Evolutionary conservation across 345 rosid genomes (phyloP), one percentile per base, ranked within the genome.

Genomic region (Moricandia arvensis): DNA sequence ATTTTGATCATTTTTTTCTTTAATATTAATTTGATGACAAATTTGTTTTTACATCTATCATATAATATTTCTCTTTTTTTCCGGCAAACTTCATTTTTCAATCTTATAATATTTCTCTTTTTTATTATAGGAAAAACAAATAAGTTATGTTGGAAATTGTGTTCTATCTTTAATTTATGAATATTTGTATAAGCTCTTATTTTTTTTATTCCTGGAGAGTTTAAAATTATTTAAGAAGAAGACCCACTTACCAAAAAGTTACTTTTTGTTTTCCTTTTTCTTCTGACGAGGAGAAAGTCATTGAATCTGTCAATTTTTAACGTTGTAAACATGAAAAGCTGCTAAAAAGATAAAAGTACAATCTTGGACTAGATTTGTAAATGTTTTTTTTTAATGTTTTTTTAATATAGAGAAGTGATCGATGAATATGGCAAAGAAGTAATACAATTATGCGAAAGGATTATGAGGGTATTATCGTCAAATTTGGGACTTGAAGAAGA

Each of bases 361-460:
- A 59, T 45, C 35, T 59, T 45, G 41, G 43, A 16, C 29, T 2
- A 62, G 31, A 54, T 37, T 27, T 10, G 47, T 12, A 65, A 3
- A 5, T 6, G 27, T 9, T 12, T 61, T 45, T 7, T 13, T 29
- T 1, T 29, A n/a, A 12, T 59, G 6, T 51, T 6, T 34, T 45
- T 15, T 76, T 16, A 0, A 66, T 0, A 63, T 37, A 94, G 98
- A 86, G 87, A 84, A 76, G 86, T 85, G 79, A 83, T 85, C 8
- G 94, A 87, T 43, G 97, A 88, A 66, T 95, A 90, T 53, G 89
- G 93, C 3, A 74, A 83, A 65, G 91, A 88, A 62, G 54, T 89
- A 69, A 85, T 85, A 79, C 82, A 63, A 11, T 79, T 95, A 2
- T 63, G 91, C 12, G 89, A 87, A 68, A 85, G 87, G 51, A 58